phyloP scores from a whole-genome alignment of 192 early-diverging fungal genomes.

The Dimargaris cristalligena region DNA sequence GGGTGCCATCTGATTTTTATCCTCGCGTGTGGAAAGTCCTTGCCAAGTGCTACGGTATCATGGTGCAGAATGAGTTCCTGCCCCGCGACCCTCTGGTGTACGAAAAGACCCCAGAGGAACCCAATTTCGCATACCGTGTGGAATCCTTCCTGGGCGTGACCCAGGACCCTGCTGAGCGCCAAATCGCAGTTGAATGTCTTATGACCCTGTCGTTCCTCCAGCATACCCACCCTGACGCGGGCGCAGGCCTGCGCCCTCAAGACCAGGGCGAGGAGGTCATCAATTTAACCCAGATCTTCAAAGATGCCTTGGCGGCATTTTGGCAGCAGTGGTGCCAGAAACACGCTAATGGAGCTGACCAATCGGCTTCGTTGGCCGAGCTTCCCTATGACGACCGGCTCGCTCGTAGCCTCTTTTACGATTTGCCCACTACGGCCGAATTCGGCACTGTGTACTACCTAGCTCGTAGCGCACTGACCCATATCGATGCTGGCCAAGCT shows the following conservation, averaged over 20 bases:
- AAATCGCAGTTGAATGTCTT: slow-evolving; percentile 55
- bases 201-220: slow-evolving; percentile 47
- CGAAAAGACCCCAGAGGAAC: slow-evolving; percentile 70
- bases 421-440: slow-evolving; percentile 48
- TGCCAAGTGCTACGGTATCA: slow-evolving; percentile 36
- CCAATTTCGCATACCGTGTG: slow-evolving; percentile 67
- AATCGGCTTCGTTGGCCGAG: slow-evolving; percentile 19
- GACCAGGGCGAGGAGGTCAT: slow-evolving; percentile 27
- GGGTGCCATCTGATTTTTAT: slow-evolving; percentile 64
- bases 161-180: slow-evolving; percentile 62
- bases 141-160: slow-evolving; percentile 58
- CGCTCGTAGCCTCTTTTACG: slow-evolving; percentile 59
- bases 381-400: slow-evolving; percentile 43
- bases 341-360: no score
- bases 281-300: slow-evolving; percentile 42
- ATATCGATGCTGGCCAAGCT: slow-evolving; percentile 10
- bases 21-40: slow-evolving; percentile 60
- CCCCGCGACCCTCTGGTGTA: slow-evolving; percentile 58
- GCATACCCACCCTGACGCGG: slow-evolving; percentile 41
- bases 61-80: slow-evolving; percentile 39
- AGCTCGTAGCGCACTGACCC: slow-evolving; percentile 23
- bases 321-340: slow-evolving; percentile 53
- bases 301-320: slow-evolving; percentile 43
- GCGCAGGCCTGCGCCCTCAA: slow-evolving; percentile 13
- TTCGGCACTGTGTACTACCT: slow-evolving; percentile 52